These are phyloP conservation scores for Pythium monospermum DNA, from an alignment of 352 stramenopile genomes.

Conservation along the genomic window DNA sequence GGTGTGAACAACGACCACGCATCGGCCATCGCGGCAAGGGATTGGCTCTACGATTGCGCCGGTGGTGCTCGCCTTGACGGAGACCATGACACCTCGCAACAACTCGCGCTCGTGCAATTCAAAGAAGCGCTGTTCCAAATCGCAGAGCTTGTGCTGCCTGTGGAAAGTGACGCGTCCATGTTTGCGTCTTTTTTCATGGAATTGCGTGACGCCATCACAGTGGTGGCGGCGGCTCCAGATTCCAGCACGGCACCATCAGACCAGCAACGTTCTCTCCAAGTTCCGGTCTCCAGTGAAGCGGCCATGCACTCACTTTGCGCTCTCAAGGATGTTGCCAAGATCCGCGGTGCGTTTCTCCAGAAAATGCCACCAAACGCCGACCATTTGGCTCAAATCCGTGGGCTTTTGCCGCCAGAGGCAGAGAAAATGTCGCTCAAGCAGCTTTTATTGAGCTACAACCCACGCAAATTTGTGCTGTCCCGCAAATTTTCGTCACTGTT, in stretches of 20 bases:
- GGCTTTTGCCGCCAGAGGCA: slow-evolving; percentile 39
- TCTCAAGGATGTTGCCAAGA: slow-evolving; percentile 44
- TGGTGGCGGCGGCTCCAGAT: neutral
- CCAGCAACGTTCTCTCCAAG: too few species aligned
- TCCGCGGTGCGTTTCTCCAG: slow-evolving; percentile 50
- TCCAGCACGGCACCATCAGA: neutral
- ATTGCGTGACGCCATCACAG: slow-evolving; percentile 45
- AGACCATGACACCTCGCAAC: slow-evolving; percentile 1
- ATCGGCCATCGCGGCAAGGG: slow-evolving; percentile 31
- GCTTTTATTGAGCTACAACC: slow-evolving; percentile 65
- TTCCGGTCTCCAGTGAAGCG: too few species aligned
- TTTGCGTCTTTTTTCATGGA: slow-evolving; percentile 50
- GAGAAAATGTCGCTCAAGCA: slow-evolving; percentile 71
- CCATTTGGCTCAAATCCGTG: slow-evolving; percentile 37
- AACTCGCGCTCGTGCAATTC: slow-evolving; percentile 44
- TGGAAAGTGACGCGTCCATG: slow-evolving; percentile 43
- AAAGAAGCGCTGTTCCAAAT: slow-evolving; percentile 54
- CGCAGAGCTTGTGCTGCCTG: slow-evolving; percentile 52
- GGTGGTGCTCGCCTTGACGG: slow-evolving; percentile 6
- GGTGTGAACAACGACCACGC: slow-evolving; percentile 35
- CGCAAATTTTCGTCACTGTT: slow-evolving; percentile 52
- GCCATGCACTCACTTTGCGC: slow-evolving; percentile 24
- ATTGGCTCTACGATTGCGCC: slow-evolving; percentile 72
- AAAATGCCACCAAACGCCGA: slow-evolving; percentile 43
- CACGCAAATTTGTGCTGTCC: slow-evolving; percentile 62